Evolutionary conservation across 495 filamentous ascomycete species (phyloP).

Genomic region (Hypoxylon intermedium): DNA sequence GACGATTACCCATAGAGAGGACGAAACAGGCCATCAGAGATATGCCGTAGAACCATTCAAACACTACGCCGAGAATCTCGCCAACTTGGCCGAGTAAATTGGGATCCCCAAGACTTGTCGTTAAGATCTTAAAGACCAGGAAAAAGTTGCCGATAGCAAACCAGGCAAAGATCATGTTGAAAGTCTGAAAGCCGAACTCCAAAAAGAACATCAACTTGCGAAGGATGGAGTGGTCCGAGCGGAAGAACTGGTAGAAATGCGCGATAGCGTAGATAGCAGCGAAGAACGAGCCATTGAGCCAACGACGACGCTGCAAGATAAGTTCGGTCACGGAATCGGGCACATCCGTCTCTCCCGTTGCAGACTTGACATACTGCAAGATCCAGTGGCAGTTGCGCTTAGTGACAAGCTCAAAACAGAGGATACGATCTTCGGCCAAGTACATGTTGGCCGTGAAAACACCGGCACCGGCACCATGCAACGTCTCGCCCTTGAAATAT

Average conservation of each 20-base stretch:
- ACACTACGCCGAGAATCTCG: constrained; percentile 81
- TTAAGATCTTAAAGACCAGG: constrained; percentile 97
- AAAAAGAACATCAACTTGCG: constrained; percentile 88
- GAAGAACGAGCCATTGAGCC: constrained; percentile 99
- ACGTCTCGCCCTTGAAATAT: constrained; percentile 97
- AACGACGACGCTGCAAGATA: constrained; percentile 93
- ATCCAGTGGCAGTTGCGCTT: constrained; percentile 98
- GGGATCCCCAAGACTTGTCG: constrained; percentile 74
- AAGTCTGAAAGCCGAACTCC: constrained; percentile 91
- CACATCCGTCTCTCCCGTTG: constrained; percentile 97
- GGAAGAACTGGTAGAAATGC: constrained; percentile 93
- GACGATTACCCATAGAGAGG: constrained; percentile 91
- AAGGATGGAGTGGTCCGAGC: constrained; percentile 85
- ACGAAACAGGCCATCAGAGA: constrained; percentile 95
- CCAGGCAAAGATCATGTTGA: constrained; percentile 99
- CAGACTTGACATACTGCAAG: constrained; percentile 95
- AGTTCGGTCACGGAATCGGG: constrained; percentile 93
- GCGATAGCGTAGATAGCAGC: constrained; percentile 94
- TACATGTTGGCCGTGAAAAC: constrained; percentile 99
- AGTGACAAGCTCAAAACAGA: constrained; percentile 97
- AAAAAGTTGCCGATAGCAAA: constrained; percentile 99
- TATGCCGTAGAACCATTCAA: constrained; percentile 95
- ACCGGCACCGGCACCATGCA: constrained; percentile 92
- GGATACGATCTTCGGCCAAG: constrained; percentile 97
- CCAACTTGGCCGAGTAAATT: constrained; percentile 76